Base-by-base conservation (phyloP, 2,329 filamentous ascomycete genomes). In the Sporothrix brasiliensis region DNA sequence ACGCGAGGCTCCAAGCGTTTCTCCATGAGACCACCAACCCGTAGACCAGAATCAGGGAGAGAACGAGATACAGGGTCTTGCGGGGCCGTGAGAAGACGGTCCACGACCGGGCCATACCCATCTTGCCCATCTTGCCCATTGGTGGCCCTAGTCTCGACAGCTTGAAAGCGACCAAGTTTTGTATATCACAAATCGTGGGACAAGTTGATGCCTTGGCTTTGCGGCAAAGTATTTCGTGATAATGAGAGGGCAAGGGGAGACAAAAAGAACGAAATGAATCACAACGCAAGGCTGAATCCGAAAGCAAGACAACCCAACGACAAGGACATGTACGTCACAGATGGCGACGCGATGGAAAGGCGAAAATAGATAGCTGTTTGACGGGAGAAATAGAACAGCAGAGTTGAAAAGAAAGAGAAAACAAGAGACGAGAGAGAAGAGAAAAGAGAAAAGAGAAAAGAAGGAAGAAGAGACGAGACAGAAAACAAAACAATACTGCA, bases 31-130 rank as follows among this genome's bases (percentile, higher is more conserved):
- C 30, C 44, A 69, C 21, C 10, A 69, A 16, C 6, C 52, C 60
- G 67, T 69, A 71, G 21, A 56, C 10, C 3, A 69, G 9, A 21
- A 19, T 41, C 2, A 63, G 11, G 19, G 58, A 52, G 4, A 66
- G 41, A 13, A 66, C 16, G 4, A 71, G 41, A 44, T 39, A 66
- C 14, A 71, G n/a, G 1, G 21, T 30, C 14, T 52, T 60, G 34
- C 54, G 60, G 13, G 70, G 70, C n/a, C 69, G 63, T 6, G 69
- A 44, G 9, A 67, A 63, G 10, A 49, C 16, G 30, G 61, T 13
- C 63, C 53, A 60, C 24, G 69, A 30, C 14, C 69, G 53, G 5
- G n/a, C n/a, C 2, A 60, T 4, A n/a, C 53, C 63, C 52, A 67
- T 60, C 54, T n/a, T 60, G 30, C 63, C 53, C 44, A 70, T 34